These are phyloP conservation scores for Penicillium expansum DNA, from an alignment of 2,329 filamentous ascomycete genomes.

Conservation along the genomic window DNA sequence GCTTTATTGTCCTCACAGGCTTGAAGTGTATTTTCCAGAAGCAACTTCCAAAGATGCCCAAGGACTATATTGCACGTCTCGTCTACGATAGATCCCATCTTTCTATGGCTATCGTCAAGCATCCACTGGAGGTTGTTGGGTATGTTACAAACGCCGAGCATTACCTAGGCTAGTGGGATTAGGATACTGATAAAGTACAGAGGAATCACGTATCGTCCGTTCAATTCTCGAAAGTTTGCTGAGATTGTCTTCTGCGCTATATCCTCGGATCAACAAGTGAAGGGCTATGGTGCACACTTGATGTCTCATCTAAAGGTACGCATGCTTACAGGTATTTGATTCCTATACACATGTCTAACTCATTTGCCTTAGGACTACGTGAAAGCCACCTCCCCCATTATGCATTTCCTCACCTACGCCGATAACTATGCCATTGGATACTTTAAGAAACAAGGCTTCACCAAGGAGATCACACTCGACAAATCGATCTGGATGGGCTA, in stretches of 20 bases:
- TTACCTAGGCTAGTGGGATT: neutral
- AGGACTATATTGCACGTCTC: slow-evolving; percentile 95
- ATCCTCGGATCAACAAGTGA: slow-evolving; percentile 95
- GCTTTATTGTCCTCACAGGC: slow-evolving; percentile 89
- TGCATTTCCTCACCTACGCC: slow-evolving; percentile 98
- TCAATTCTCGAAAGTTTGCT: slow-evolving; percentile 86
- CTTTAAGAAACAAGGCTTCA: slow-evolving; percentile 99
- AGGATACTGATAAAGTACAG: slow-evolving; percentile 46
- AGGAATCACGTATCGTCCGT: slow-evolving; percentile 93
- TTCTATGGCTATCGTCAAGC: slow-evolving; percentile 96
- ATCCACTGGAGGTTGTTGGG: slow-evolving; percentile 86
- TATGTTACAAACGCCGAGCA: slow-evolving; percentile 31
- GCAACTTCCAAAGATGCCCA: slow-evolving; percentile 97
- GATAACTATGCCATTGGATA: slow-evolving; percentile 99
- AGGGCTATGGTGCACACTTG: slow-evolving; percentile 94
- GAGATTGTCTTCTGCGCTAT: slow-evolving; percentile 99
- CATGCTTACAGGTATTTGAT: neutral
- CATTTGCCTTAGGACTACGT: slow-evolving; percentile 67
- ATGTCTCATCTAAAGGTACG: slow-evolving; percentile 89
- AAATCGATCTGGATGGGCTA: slow-evolving; percentile 97
- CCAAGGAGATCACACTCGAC: slow-evolving; percentile 93
- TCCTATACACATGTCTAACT: slow-evolving; percentile 3
- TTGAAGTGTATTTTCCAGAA: slow-evolving; percentile 99
- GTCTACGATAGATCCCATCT: slow-evolving; percentile 97
- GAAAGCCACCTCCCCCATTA: slow-evolving; percentile 91